phyloP scores from a whole-genome alignment of 2,329 filamentous ascomycete genomes.

The Trichoderma sp. region DNA sequence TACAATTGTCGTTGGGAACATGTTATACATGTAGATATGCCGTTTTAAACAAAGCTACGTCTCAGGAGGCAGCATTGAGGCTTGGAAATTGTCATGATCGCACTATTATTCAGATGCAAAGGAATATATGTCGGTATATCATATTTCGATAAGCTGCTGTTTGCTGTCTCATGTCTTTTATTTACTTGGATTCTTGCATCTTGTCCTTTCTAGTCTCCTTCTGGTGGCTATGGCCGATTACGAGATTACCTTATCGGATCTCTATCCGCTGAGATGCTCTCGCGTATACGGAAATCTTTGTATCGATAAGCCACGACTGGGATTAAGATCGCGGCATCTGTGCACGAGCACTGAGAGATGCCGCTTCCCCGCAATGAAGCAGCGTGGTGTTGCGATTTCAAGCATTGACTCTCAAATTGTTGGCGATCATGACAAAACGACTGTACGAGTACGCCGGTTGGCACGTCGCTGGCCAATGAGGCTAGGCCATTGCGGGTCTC shows the following conservation, averaged over 20 bases:
- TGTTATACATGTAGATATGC: not conserved
- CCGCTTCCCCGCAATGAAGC: not conserved
- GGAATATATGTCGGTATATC: not conserved
- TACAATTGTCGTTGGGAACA: not conserved
- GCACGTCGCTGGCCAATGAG: not conserved
- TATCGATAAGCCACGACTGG: not conserved
- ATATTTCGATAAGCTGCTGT: too few species aligned
- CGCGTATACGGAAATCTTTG: not conserved
- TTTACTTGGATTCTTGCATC: not conserved
- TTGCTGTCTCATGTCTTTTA: not conserved
- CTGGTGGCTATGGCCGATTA: not conserved
- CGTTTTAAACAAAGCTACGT: not conserved
- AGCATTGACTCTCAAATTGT: not conserved
- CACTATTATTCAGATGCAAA: too few species aligned
- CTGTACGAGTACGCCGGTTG: not conserved
- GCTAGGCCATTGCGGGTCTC: not conserved
- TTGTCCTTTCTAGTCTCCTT: not conserved
- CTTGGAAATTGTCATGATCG: too few species aligned
- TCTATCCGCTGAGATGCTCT: not conserved
- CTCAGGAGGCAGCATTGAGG: too few species aligned
- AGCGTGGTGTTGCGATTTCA: not conserved
- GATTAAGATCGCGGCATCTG: not conserved
- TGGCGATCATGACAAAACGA: not conserved
- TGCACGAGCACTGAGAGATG: not conserved
- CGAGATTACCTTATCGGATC: not conserved